Evolutionary conservation across 768 basidiomycete genomes (phyloP).

Genomic region (Naganishia antarctica): DNA sequence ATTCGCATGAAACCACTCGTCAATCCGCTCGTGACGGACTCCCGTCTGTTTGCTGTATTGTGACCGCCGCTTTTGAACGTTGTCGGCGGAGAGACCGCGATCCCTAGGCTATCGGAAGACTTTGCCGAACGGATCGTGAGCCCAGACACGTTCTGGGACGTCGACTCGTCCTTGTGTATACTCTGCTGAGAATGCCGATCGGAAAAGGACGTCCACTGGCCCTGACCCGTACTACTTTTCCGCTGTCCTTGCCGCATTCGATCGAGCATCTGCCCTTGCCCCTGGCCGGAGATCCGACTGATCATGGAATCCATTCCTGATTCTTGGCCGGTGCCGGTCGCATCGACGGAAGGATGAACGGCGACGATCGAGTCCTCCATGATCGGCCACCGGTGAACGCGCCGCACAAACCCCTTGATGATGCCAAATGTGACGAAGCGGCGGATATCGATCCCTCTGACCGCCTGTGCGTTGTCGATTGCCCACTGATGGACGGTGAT

Average conservation of each 20-base stretch:
- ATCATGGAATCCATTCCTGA: slow-evolving; percentile 30
- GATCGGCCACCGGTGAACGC: slow-evolving; percentile 89
- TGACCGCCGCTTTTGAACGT: neutral
- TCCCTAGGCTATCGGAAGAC: neutral
- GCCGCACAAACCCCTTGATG: slow-evolving; percentile 93
- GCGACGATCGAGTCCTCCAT: slow-evolving; percentile 34
- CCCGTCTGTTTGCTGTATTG: slow-evolving; percentile 6
- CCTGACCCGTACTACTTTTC: slow-evolving; percentile 10
- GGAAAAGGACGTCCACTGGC: slow-evolving; percentile 5
- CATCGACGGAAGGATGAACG: neutral
- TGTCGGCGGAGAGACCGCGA: slow-evolving; percentile 4
- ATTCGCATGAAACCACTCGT: slow-evolving; percentile 16
- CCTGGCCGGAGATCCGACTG: slow-evolving; percentile 34
- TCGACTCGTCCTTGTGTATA: neutral
- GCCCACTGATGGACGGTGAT: slow-evolving; percentile 85
- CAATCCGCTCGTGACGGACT: slow-evolving; percentile 9
- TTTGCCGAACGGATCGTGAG: neutral
- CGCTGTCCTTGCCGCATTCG: slow-evolving; percentile 15
- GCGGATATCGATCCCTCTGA: slow-evolving; percentile 76
- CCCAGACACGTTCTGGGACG: slow-evolving; percentile 5
- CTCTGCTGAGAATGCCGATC: slow-evolving; percentile 11
- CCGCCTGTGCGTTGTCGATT: slow-evolving; percentile 64
- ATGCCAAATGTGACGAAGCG: slow-evolving; percentile 97
- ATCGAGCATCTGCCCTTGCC: slow-evolving; percentile 20
- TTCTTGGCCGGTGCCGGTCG: slow-evolving; percentile 21